Evolutionary conservation across 1,284 basidiomycete species (phyloP).

Genomic region (Marasmius sp.): DNA sequence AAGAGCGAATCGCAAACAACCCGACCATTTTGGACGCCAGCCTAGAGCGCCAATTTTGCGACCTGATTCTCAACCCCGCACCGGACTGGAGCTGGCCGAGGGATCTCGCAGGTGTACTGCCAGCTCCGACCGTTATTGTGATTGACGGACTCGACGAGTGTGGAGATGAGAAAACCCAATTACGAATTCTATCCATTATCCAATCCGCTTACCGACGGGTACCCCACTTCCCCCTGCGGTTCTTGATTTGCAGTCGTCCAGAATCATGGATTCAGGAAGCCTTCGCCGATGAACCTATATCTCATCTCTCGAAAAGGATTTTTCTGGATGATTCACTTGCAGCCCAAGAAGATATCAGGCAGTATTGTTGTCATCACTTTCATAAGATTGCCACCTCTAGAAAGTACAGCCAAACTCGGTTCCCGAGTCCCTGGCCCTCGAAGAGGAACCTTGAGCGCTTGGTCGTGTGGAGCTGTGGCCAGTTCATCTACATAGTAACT

Average conservation of each 20-base stretch:
- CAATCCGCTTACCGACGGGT: too few relatives aligned
- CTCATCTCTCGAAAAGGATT: not conserved
- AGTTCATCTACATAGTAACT: conserved; percentile 25
- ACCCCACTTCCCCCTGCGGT: conserved; percentile 21
- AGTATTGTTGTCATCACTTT: not conserved
- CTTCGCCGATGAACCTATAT: not conserved
- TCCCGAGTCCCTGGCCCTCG: conserved; percentile 18
- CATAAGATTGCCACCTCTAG: not conserved
- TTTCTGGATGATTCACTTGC: not conserved
- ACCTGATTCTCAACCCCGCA: too few relatives aligned
- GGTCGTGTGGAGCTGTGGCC: conserved; percentile 20
- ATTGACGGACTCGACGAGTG: too few relatives aligned
- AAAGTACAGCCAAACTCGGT: too few relatives aligned
- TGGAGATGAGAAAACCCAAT: too few relatives aligned
- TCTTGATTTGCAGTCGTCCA: conserved; percentile 24
- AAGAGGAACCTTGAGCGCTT: conserved; percentile 16
- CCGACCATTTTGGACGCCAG: too few relatives aligned
- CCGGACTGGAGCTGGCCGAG: too few relatives aligned
- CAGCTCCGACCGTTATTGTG: too few relatives aligned
- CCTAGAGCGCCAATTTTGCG: too few relatives aligned
- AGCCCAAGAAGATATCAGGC: not conserved
- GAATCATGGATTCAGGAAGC: conserved; percentile 24
- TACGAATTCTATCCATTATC: too few relatives aligned
- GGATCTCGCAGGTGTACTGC: too few relatives aligned
- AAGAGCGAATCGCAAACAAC: too few relatives aligned